Conservation (phyloP, 495 filamentous ascomycete genomes). For the Pyrenula aspistea region DNA sequence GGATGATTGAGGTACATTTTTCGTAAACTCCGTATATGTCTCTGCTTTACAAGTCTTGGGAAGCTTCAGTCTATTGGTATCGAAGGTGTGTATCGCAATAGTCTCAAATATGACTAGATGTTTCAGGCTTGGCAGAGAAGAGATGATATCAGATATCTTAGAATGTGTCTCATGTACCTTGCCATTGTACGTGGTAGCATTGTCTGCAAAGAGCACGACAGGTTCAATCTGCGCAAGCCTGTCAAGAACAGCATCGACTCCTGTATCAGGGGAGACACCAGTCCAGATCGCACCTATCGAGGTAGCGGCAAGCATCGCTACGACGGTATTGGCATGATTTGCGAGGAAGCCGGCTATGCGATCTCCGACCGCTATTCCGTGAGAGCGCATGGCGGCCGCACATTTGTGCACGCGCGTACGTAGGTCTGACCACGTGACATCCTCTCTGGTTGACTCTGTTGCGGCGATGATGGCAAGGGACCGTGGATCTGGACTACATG, state of each 20-base stretch:
- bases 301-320: conserved; percentile 75
- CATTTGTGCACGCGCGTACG: conserved; percentile 64
- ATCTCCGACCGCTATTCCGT: conserved; percentile 52
- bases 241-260: conserved; percentile 70
- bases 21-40: conserved; percentile 38
- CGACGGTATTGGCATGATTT: conserved; percentile 72
- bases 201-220: conserved; percentile 71
- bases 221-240: conserved; percentile 73
- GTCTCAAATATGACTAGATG: conserved; percentile 61
- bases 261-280: conserved; percentile 73
- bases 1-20: conserved; percentile 20
- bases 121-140: conserved; percentile 48
- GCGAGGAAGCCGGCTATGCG: conserved; percentile 77
- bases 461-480: conserved; percentile 56
- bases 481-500: conserved; percentile 42
- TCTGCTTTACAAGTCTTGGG: conserved; percentile 34
- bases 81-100: conserved; percentile 32
- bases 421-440: conserved; percentile 69
- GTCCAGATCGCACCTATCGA: conserved; percentile 85
- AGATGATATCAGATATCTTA: conserved; percentile 63
- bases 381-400: conserved; percentile 53
- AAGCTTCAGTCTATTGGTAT: conserved; percentile 33
- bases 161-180: conserved; percentile 59
- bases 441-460: conserved; percentile 56
- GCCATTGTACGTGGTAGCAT: conserved; percentile 78